Evolutionary conservation across 495 filamentous ascomycete genomes (phyloP), one percentile per base, ranked within the genome.

Genomic region (Daldinia decipiens): DNA sequence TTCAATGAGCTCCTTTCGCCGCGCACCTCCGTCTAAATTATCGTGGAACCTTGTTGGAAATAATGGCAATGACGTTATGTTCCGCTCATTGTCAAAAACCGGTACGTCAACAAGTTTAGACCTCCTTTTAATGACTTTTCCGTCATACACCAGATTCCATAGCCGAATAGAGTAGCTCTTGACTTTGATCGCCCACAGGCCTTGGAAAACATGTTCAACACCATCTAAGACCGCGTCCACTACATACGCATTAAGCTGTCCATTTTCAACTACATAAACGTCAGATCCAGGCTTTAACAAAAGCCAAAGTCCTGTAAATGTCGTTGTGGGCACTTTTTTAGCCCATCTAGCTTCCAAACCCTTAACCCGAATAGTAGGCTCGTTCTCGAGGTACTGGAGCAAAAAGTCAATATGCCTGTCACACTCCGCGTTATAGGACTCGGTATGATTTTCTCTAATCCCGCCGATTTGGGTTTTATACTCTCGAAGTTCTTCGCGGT

Each of bases 221-320:
- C 59, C 59, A 5, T 47, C 32, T 5, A 32, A 52, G 15, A 62
- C 32, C 1, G 45, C 32, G 38, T 62, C 59, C 4, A 62, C 59
- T 3, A 62, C 34, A 21, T 62, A 62, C 19, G 59, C 59, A 24
- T 62, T 62, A 21, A 62, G 17, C 45, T 62, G 59, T 19, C 59
- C 59, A 53, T 62, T 50, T 29, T 62, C 29, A 21, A 26, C 21
- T 2, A 62, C 59, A 27, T 62, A 62, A 19, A 62, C 59, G 5
- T 62, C 32, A 1, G 45, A 52, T 19, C 59, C 59, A 2, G 59
- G 59, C 17, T 39, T 53, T 11, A 62, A 5, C 19, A 62, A 32
- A 53, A 62, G 59, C 59, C 45, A 62, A 53, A 62, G 34, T 13
- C 45, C 59, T 0, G 59, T 47, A 39, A 62, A 62, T 19, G 59